Evolutionary conservation across 257 asterid species (phyloP), one percentile per base, ranked within the genome.

Genomic region (Nicotiana undulata): DNA sequence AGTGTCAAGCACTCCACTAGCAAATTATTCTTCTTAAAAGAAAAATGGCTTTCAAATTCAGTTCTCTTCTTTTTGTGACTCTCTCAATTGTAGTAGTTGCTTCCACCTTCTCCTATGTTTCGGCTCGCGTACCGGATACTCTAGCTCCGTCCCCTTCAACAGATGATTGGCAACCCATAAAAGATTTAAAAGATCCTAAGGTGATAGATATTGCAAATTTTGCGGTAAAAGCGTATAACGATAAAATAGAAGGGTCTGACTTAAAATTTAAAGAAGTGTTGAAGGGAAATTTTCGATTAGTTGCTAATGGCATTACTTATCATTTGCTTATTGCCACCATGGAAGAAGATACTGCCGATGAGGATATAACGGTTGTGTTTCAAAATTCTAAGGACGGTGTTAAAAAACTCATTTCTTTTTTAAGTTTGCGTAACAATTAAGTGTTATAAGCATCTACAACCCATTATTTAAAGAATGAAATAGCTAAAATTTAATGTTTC

Each of bases 391-490:
- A 75, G 79, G 17, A 59, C 31, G 67, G 80, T 22, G 61, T 24
- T 40, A 76, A 79, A 49, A 37, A 76, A 13, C 86, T 85, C 31
- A 82, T 80, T 40, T 85, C 84, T 9, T 85, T 85, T 17, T n/a
- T 17, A 29, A 29, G 17, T 16, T 84, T 20, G 20, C 28, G 4
- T 9, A 34, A 58, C 16, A 32, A 40, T 24, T 3, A 8, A 18
- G 16, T 58, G 6, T 9, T 32, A 31, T 7, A 0, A 52, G 20
- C 58, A 52, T 4, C 2, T n/a, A 8, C 7, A 9, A 60, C 53
- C 13, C 17, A 52, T 52, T 52, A 15, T 4, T 9, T 29, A 32
- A 15, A 4, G 8, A n/a, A 32, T 60, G 2, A n/a, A 59, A 56
- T 13, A 52, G 6, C n/a, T 15, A 7, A 15, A 52, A 15, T 56